These are phyloP conservation scores for Eucalyptus regnans DNA, from an alignment of 345 rosid species.

Conservation along the genomic window DNA sequence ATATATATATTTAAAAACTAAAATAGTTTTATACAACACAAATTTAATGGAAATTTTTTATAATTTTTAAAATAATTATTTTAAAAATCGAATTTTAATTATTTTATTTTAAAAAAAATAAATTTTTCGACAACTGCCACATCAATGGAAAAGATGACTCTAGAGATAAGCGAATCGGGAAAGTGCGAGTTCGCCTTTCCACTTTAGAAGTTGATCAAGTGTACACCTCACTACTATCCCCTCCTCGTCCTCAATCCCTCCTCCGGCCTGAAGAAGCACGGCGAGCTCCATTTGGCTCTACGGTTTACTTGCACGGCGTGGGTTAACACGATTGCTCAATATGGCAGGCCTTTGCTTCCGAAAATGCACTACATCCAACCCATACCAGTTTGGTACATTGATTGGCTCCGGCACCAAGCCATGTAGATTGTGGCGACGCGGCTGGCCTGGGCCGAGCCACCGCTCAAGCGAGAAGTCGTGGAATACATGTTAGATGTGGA, in stretches of 20 bases:
- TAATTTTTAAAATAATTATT: no score
- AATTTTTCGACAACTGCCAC: slow-evolving; percentile 25
- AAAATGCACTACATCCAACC: slow-evolving; percentile 46
- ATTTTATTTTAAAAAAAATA: no score
- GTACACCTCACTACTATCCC: slow-evolving; percentile 47
- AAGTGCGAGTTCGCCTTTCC: slow-evolving; percentile 43
- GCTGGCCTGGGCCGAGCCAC: slow-evolving; percentile 34
- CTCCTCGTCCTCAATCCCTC: slow-evolving; percentile 20
- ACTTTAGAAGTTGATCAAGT: slow-evolving; percentile 35
- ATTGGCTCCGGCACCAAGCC: slow-evolving; percentile 33
- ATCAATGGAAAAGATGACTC: slow-evolving; percentile 17
- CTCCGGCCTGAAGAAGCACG: slow-evolving; percentile 29
- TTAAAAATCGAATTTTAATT: no score
- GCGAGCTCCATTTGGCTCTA: slow-evolving; percentile 42
- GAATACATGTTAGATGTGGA: slow-evolving; percentile 49
- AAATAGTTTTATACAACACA: no score
- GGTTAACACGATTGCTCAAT: slow-evolving; percentile 31
- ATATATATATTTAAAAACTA: no score
- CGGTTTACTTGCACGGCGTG: slow-evolving; percentile 29
- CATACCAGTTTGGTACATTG: slow-evolving; percentile 28
- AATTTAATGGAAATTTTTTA: no score
- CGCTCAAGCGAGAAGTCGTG: slow-evolving; percentile 28
- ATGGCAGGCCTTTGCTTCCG: slow-evolving; percentile 30
- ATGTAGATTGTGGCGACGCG: slow-evolving; percentile 5
- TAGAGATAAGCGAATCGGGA: slow-evolving; percentile 25